phyloP scores from a whole-genome alignment of 371 early-diverging fungal species.

The Caulochytrium protostelioides region DNA sequence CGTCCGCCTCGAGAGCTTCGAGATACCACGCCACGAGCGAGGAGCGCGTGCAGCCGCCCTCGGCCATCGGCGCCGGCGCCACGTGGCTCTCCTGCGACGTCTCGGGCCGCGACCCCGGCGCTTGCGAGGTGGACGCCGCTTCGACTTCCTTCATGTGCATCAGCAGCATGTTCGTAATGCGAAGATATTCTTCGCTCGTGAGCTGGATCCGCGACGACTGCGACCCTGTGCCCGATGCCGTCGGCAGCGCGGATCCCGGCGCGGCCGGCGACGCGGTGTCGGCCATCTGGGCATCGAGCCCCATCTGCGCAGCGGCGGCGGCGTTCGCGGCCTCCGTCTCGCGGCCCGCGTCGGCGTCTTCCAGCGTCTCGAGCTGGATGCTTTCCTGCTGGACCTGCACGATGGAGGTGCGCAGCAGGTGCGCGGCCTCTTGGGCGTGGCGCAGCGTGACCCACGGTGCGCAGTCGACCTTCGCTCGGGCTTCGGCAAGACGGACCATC shows the following conservation, averaged over 20 bases:
- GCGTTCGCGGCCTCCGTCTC: constrained; percentile 11
- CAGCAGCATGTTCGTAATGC: constrained; percentile 39
- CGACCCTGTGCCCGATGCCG: constrained; percentile 9
- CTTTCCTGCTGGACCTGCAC: constrained; percentile 80
- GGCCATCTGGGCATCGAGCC: constrained; percentile 5
- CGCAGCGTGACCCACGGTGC: constrained; percentile 33
- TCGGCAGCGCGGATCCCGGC: constrained; percentile 8
- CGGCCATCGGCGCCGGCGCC: constrained; percentile 1
- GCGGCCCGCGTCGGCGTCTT: constrained; percentile 17
- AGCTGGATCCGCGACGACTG: background rate
- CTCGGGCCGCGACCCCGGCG: too few species aligned
- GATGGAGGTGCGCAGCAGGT: constrained; percentile 76
- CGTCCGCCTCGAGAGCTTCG: constrained; percentile 35
- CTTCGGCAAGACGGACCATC: constrained; percentile 93
- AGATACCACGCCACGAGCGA: constrained; percentile 69
- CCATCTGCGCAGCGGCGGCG: constrained; percentile 10
- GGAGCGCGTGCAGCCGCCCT: too few species aligned
- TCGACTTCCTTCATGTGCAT: constrained; percentile 28
- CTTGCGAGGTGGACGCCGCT: too few species aligned
- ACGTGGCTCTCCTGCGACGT: too few species aligned
- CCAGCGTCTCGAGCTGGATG: constrained; percentile 49
- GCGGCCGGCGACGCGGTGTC: too few species aligned
- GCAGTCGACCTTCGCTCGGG: constrained; percentile 83
- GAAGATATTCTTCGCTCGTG: constrained; percentile 42
- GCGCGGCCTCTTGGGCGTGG: constrained; percentile 81